These are phyloP conservation scores for Sclerotiophoma versabilis DNA, from an alignment of 2,329 filamentous ascomycete genomes.

Conservation along the genomic window DNA sequence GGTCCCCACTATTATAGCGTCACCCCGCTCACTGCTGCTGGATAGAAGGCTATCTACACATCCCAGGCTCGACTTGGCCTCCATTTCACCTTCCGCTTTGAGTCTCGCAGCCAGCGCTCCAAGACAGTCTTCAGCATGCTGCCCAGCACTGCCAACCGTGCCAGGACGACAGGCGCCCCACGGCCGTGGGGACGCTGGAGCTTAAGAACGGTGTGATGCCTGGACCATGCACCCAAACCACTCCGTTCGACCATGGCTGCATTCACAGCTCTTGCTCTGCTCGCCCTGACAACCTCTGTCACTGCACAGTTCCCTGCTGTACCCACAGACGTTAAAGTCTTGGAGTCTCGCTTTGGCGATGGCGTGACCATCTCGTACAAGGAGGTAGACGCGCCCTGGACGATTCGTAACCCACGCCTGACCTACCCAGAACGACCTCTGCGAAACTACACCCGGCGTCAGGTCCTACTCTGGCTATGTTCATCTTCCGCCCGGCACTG, in stretches of 20 bases:
- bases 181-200: not conserved
- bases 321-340: conserved; percentile 22
- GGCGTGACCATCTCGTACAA: conserved; percentile 37
- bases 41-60: not conserved
- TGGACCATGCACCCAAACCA: not conserved
- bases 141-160: conserved; percentile 9
- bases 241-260: not conserved
- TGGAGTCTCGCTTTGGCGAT: conserved; percentile 29
- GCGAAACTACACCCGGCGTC: conserved; percentile 61
- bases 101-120: not conserved
- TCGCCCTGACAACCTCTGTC: conserved; percentile 9
- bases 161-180: not conserved
- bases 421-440: conserved; percentile 51
- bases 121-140: conserved; percentile 6
- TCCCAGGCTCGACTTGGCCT: conserved; percentile 7
- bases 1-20: not conserved
- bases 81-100: conserved; percentile 9
- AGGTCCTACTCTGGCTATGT: conserved; percentile 63
- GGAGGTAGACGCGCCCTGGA: conserved; percentile 19
- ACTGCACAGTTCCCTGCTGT: conserved; percentile 24
- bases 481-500: conserved; percentile 26
- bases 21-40: not conserved
- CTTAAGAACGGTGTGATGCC: not conserved
- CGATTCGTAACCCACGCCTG: not conserved
- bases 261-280: not conserved